phyloP scores from a whole-genome alignment of 2,329 filamentous ascomycete genomes.

The Dactylellina cionopaga region DNA sequence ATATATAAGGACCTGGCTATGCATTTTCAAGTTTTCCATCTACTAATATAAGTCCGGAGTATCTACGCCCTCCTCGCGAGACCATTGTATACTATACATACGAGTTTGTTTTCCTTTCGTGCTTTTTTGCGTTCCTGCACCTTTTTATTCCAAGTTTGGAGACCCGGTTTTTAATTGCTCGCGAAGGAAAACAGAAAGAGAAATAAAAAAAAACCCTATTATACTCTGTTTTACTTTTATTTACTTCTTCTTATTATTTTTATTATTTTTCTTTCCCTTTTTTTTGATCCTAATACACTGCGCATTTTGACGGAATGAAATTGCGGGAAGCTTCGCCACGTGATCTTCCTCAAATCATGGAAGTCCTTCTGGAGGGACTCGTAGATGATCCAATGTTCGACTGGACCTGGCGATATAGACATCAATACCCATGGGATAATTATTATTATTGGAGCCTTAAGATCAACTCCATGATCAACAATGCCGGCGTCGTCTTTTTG shows the following conservation, averaged over 20 bases:
- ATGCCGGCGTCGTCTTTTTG: constrained; percentile 34
- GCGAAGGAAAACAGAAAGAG: constrained; percentile 39
- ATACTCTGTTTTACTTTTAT: no score
- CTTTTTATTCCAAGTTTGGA: constrained; percentile 3
- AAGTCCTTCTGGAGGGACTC: constrained; percentile 43
- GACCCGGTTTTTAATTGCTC: constrained; percentile 14
- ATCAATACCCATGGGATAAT: constrained; percentile 50
- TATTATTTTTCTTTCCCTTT: no score
- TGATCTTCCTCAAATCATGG: constrained; percentile 52
- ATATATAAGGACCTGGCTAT: constrained; percentile 43
- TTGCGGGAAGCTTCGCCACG: constrained; percentile 49
- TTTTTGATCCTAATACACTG: no score
- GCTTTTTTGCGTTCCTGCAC: neutral
- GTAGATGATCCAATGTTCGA: constrained; percentile 50
- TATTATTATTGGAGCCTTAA: constrained; percentile 50
- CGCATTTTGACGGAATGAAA: constrained; percentile 49
- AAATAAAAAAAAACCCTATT: no score
- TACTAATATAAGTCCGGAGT: constrained; percentile 8
- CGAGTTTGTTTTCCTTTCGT: constrained; percentile 16
- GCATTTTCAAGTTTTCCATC: constrained; percentile 29
- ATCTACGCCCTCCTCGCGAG: constrained; percentile 12
- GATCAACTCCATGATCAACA: constrained; percentile 51
- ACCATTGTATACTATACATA: no score
- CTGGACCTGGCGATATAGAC: constrained; percentile 50
- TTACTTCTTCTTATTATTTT: no score